These are phyloP conservation scores for Leucocoprinus birnbaumii DNA, from an alignment of 768 basidiomycete species.

Conservation along the genomic window DNA sequence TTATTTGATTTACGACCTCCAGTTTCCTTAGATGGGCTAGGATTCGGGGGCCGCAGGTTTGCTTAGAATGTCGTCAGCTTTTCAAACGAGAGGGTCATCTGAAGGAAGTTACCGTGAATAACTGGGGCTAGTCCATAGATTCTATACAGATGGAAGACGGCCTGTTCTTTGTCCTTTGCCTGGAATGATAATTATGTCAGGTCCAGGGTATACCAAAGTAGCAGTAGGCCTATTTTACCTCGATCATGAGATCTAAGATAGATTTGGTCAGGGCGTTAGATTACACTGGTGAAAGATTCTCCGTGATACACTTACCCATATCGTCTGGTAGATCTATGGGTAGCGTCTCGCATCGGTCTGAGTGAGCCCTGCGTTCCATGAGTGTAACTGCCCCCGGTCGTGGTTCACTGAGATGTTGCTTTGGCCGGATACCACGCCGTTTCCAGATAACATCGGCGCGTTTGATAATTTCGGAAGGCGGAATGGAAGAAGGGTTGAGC, in stretches of 20 bases:
- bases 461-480: conserved; percentile 67
- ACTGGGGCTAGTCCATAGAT: conserved; percentile 73
- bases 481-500: conserved; percentile 57
- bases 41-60: conserved; percentile 41
- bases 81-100: background rate
- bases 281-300: conserved; percentile 6
- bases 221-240: conserved; percentile 28
- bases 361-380: conserved; percentile 87
- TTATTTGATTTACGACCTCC: conserved; percentile 43
- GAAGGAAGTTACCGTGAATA: conserved; percentile 42
- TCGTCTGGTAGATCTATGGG: conserved; percentile 65
- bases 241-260: conserved; percentile 81
- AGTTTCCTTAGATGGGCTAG: conserved; percentile 39
- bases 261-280: conserved; percentile 9
- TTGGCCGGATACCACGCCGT: conserved; percentile 77
- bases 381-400: conserved; percentile 78
- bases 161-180: conserved; percentile 93
- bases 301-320: conserved; percentile 47
- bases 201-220: too few relatives aligned
- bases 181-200: conserved; percentile 16
- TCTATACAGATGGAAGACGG: conserved; percentile 81
- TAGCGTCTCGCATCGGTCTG: conserved; percentile 73
- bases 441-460: conserved; percentile 73
- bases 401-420: conserved; percentile 92
- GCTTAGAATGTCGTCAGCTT: conserved; percentile 24